Evolutionary conservation across 1,284 basidiomycete species (phyloP).

Genomic region (Kwoniella shivajii): DNA sequence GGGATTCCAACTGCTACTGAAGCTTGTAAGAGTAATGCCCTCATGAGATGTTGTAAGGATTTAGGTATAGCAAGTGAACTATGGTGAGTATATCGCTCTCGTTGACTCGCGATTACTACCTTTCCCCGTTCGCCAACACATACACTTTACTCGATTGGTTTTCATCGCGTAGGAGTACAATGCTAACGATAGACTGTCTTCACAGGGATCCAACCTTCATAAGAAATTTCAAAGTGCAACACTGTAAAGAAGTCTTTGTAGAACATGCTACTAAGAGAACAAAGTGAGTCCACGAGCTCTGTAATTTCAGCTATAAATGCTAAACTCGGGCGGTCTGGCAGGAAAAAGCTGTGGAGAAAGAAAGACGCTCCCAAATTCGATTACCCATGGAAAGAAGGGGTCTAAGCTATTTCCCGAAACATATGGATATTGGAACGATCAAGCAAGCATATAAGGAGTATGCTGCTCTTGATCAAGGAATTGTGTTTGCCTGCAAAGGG

Average conservation of each 20-base stretch:
- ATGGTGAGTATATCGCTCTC: constrained; percentile 63
- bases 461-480: neutral
- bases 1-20: constrained; percentile 94
- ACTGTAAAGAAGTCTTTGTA: constrained; percentile 83
- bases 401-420: neutral
- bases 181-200: neutral
- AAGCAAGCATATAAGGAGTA: no score
- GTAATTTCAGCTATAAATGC: neutral
- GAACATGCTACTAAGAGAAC: constrained; percentile 81
- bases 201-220: constrained; percentile 92
- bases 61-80: constrained; percentile 94
- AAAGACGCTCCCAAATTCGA: constrained; percentile 77
- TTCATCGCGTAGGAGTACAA: neutral
- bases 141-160: neutral
- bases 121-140: no score
- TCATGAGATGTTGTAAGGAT: constrained; percentile 98
- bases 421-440: neutral
- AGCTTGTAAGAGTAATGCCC: constrained; percentile 92
- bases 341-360: constrained; percentile 87
- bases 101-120: neutral
- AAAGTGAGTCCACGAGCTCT: constrained; percentile 65
- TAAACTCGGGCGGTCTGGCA: constrained; percentile 46
- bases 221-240: constrained; percentile 82
- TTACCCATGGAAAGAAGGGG: constrained; percentile 78
- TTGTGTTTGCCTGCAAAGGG: no score